phyloP scores from a whole-genome alignment of 1,139 yeast genomes.

The Diutina mesorugosa region DNA sequence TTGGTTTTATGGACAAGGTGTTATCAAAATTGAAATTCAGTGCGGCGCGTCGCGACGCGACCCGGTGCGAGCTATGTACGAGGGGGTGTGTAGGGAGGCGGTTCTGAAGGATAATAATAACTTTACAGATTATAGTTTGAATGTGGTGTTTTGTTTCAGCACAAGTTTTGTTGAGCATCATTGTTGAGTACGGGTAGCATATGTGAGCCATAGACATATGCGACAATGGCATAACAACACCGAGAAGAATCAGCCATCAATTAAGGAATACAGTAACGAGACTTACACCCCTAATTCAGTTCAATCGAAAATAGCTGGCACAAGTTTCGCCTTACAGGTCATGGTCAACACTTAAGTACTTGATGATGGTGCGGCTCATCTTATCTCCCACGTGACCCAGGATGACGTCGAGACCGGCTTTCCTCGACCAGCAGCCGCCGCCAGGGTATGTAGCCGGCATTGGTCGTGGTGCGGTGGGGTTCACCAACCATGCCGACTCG shows the following conservation, averaged over 20 bases:
- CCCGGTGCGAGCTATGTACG: background rate
- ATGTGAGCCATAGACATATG: too few relatives aligned
- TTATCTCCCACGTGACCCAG: background rate
- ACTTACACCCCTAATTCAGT: too few relatives aligned
- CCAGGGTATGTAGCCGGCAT: constrained; percentile 85
- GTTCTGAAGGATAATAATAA: too few relatives aligned
- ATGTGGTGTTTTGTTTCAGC: too few relatives aligned
- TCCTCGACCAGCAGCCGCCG: constrained; percentile 81
- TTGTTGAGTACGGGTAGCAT: too few relatives aligned
- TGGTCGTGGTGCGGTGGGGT: constrained; percentile 94
- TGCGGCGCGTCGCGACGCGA: background rate
- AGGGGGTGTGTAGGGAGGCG: background rate
- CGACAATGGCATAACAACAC: too few relatives aligned
- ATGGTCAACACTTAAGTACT: background rate
- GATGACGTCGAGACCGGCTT: constrained; percentile 17
- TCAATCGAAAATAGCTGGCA: too few relatives aligned
- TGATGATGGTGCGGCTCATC: background rate
- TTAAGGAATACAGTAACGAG: too few relatives aligned
- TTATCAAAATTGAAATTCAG: background rate
- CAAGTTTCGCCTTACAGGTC: too few relatives aligned
- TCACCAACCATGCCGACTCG: constrained; percentile 65
- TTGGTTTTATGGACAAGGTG: background rate
- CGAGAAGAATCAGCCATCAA: too few relatives aligned
- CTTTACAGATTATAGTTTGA: too few relatives aligned
- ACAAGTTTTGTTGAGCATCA: too few relatives aligned